phyloP scores from a whole-genome alignment of 2,329 filamentous ascomycete genomes.

The Colletotrichum aenigma region DNA sequence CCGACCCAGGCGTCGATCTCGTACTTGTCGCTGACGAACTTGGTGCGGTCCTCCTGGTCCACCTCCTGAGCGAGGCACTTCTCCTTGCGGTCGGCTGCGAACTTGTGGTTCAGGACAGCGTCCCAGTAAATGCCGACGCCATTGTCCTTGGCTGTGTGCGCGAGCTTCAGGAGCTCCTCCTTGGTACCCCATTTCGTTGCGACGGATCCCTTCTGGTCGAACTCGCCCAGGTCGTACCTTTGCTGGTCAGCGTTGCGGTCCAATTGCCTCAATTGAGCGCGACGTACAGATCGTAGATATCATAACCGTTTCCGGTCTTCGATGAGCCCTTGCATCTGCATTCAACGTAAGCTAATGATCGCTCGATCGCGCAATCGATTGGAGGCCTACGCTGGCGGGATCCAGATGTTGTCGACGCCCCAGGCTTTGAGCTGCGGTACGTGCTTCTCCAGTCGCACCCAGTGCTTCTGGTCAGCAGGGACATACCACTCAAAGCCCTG shows the following conservation, averaged over 20 bases:
- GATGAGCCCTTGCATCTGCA: constrained; percentile 66
- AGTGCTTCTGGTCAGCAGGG: constrained; percentile 67
- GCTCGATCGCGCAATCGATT: background rate
- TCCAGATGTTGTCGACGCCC: constrained; percentile 70
- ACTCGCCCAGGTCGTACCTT: constrained; percentile 69
- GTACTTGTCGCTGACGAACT: constrained; percentile 59
- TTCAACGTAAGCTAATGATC: background rate
- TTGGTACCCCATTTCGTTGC: constrained; percentile 74
- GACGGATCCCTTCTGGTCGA: constrained; percentile 70
- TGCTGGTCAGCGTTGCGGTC: background rate
- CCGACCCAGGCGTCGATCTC: constrained; percentile 75
- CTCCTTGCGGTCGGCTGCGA: constrained; percentile 72
- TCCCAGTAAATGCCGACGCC: constrained; percentile 72
- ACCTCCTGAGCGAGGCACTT: constrained; percentile 68
- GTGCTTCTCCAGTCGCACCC: constrained; percentile 60
- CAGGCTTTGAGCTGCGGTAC: constrained; percentile 63
- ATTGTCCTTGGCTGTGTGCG: constrained; percentile 54
- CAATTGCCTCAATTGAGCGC: background rate
- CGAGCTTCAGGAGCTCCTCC: constrained; percentile 62
- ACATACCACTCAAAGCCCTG: constrained; percentile 79
- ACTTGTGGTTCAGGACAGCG: constrained; percentile 76
- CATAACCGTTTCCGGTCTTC: constrained; percentile 69
- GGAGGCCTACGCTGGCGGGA: constrained; percentile 61
- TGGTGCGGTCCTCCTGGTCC: constrained; percentile 62
- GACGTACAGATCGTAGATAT: constrained; percentile 68